phyloP scores from a whole-genome alignment of 306 rosid genomes.

The Begonia fuchsioides region DNA sequence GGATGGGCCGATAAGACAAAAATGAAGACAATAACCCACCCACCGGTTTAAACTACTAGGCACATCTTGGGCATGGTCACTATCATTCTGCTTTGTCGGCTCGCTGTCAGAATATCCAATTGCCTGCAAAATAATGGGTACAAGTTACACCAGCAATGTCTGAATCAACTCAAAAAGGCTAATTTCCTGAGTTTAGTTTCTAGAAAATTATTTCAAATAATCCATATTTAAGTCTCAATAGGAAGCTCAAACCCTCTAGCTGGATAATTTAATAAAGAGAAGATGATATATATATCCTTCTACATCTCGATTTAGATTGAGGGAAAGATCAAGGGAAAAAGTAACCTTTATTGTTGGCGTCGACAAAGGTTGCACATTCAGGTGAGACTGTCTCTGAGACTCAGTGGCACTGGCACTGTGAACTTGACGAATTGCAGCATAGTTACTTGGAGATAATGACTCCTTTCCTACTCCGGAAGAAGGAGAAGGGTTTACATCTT shows the following conservation, averaged over 20 bases:
- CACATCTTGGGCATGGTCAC: constrained; percentile 57
- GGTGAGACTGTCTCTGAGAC: constrained; percentile 28
- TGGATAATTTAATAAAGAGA: too few relatives aligned
- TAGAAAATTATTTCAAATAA: too few relatives aligned
- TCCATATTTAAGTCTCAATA: too few relatives aligned
- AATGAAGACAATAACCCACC: constrained; percentile 4
- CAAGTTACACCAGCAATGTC: not conserved
- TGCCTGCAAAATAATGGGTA: constrained; percentile 30
- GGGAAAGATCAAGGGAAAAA: constrained; percentile 3
- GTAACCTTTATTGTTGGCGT: constrained; percentile 50
- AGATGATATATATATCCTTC: too few relatives aligned
- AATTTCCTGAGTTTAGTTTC: too few relatives aligned
- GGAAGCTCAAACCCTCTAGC: too few relatives aligned
- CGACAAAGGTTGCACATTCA: constrained; percentile 32
- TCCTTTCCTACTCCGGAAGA: constrained; percentile 27
- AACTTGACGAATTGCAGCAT: constrained; percentile 31
- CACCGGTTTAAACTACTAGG: constrained; percentile 65
- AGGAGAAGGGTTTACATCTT: constrained; percentile 35
- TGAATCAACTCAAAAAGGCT: too few relatives aligned
- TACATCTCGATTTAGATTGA: not conserved
- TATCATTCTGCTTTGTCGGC: constrained; percentile 47
- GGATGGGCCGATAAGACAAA: constrained; percentile 1
- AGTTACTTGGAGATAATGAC: constrained; percentile 33
- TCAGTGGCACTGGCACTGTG: constrained; percentile 21
- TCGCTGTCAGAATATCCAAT: constrained; percentile 43